Conservation (phyloP, 768 basidiomycete genomes). For the Cubamyces sp. region DNA sequence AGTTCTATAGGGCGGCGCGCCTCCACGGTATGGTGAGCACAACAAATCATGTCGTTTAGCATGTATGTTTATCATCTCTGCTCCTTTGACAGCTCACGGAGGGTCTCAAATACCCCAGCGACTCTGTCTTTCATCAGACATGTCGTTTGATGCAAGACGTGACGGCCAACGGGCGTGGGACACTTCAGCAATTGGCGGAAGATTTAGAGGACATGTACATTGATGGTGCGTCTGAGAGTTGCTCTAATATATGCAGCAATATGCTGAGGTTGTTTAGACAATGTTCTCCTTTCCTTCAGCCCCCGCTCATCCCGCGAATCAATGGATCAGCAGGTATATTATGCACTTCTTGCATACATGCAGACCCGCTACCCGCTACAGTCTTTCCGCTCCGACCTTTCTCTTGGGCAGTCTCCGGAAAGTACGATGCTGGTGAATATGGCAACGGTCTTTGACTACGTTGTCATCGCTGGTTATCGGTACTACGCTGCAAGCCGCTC, state of each 20-base stretch:
- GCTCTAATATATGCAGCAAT: background rate
- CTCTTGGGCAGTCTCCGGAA: background rate
- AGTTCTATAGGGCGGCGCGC: constrained; percentile 22
- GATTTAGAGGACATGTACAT: background rate
- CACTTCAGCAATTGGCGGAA: background rate
- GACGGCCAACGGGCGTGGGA: background rate
- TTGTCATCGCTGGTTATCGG: background rate
- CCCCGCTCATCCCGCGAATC: background rate
- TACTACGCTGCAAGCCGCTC: constrained; percentile 1
- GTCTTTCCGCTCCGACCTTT: background rate
- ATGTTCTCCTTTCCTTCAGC: background rate
- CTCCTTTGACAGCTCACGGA: background rate
- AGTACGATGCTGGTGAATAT: background rate
- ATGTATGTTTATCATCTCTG: background rate
- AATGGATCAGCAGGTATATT: background rate
- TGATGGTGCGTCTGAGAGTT: background rate
- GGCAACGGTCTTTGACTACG: background rate
- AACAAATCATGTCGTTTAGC: too few relatives aligned
- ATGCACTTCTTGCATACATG: background rate
- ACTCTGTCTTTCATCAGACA: background rate
- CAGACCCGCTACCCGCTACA: background rate
- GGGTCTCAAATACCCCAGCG: background rate
- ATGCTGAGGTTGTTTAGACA: background rate
- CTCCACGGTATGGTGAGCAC: constrained; percentile 25
- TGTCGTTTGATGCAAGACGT: background rate